Evolutionary conservation across 805 yeast genomes (phyloP), one percentile per base, ranked within the genome.

Genomic region (Pichia thaimueangensis): DNA sequence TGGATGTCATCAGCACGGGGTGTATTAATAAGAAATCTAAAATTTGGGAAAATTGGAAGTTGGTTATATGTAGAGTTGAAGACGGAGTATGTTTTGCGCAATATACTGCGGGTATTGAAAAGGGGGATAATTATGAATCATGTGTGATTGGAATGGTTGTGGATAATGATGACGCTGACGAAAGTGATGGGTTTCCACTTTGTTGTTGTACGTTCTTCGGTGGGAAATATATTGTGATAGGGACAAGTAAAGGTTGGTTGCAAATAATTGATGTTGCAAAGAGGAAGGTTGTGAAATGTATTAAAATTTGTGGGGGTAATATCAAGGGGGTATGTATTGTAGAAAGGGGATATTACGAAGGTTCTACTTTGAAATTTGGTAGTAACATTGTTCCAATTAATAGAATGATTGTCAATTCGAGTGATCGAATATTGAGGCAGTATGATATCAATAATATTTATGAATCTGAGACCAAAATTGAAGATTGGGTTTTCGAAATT

Each of bases 171-270:
- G 28, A 23, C 16, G 22, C 30, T 15, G 31, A 45, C 10, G 30
- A 33, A 11, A 31, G 37, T 31, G 48, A 35, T 8, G 47, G 47
- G 21, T 22, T 15, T 12, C 19, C 44, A 2, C 15, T 40, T 15
- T 48, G 52, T 33, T 35, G 45, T 25, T 33, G 32, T n/a, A 13
- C 41, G 2, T 22, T 41, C 16, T 36, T 73, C 2, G 55, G 68
- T 39, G 88, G 82, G 3, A 67, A 63, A 15, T 75, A 69, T 44
- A 67, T 87, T 2, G 63, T 86, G 29, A 67, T 82, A 0, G 97
- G 96, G 0, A 86, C 95, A 3, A 80, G 80, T 43, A 81, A 83
- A 58, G 97, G 97, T 1, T 74, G 78, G 73, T 51, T 89, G 12
- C 79, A 79, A 47, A 68, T 87, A 11, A 56, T 74, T 20, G 53